These are phyloP conservation scores for Rhipidocladum racemiflorum DNA, from an alignment of 176 grass and related monocot species.

Conservation along the genomic window DNA sequence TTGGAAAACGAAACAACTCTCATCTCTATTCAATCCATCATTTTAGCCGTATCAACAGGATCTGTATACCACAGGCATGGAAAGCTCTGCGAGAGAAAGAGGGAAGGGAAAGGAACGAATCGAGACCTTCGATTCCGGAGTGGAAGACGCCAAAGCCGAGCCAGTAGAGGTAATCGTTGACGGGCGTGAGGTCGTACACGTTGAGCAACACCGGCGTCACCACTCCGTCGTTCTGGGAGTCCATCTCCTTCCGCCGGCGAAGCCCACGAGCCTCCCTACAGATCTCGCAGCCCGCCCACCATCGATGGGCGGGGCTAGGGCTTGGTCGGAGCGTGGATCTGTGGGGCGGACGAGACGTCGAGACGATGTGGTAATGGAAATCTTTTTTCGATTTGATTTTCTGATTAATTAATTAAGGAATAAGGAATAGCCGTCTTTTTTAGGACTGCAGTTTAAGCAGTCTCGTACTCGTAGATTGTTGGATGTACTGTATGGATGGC, in stretches of 20 bases:
- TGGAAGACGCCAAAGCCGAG: conserved; percentile 76
- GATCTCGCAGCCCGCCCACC: conserved; percentile 57
- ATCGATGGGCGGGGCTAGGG: conserved; percentile 38
- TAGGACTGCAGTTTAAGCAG: no score
- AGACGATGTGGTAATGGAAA: neutral
- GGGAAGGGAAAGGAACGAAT: neutral
- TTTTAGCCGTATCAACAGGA: neutral
- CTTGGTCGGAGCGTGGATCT: conserved; percentile 31
- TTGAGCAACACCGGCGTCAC: conserved; percentile 62
- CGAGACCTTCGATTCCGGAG: conserved; percentile 72
- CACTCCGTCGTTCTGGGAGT: conserved; percentile 11
- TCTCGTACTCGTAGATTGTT: no score
- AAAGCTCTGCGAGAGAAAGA: neutral
- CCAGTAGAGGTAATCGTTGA: conserved; percentile 74
- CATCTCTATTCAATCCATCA: conserved; percentile 2
- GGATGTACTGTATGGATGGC: no score
- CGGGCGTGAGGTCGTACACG: conserved; percentile 70
- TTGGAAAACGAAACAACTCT: neutral
- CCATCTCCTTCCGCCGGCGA: conserved; percentile 36
- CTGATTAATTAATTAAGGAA: conserved; percentile 22
- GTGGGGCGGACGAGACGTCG: conserved; percentile 1
- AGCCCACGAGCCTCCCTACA: conserved; percentile 30
- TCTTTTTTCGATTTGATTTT: neutral
- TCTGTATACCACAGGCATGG: neutral
- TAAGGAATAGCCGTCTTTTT: neutral